Evolutionary conservation across 1,284 basidiomycete genomes (phyloP).

Genomic region (Volvariella volvacea): DNA sequence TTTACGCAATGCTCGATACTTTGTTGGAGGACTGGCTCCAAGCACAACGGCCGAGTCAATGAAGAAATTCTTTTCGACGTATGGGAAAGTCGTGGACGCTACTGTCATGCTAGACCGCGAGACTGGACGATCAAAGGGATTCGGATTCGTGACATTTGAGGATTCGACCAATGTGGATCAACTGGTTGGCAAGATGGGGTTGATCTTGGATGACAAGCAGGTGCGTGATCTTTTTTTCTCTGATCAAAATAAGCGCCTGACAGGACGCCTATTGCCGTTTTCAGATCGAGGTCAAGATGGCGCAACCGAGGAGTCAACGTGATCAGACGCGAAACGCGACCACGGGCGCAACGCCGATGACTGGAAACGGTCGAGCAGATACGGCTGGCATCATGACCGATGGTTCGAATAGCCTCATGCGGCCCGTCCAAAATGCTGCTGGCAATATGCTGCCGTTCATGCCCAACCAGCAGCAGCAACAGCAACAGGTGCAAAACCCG

Average conservation of each 20-base stretch:
- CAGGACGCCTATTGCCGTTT: background rate
- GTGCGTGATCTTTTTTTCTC: slow-evolving; percentile 29
- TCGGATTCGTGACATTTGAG: slow-evolving; percentile 96
- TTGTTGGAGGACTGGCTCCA: slow-evolving; percentile 92
- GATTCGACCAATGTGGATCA: slow-evolving; percentile 70
- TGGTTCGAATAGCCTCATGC: too few species aligned
- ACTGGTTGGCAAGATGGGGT: slow-evolving; percentile 42
- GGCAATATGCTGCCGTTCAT: background rate
- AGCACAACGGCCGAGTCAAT: slow-evolving; percentile 92
- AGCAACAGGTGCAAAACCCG: slow-evolving; percentile 25
- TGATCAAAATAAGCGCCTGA: background rate
- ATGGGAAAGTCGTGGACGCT: slow-evolving; percentile 91
- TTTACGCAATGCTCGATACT: slow-evolving; percentile 87
- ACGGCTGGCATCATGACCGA: background rate
- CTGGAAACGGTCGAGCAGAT: slow-evolving; percentile 2
- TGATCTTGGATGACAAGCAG: slow-evolving; percentile 89
- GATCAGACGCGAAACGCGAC: slow-evolving; percentile 34
- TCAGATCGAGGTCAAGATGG: slow-evolving; percentile 93
- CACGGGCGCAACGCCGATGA: too few species aligned
- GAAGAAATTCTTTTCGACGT: slow-evolving; percentile 87
- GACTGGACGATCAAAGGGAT: slow-evolving; percentile 93
- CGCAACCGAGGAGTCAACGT: slow-evolving; percentile 79
- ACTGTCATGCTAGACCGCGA: slow-evolving; percentile 99
- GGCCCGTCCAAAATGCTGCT: too few species aligned
- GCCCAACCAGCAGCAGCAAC: slow-evolving; percentile 12